Evolutionary conservation across 1,284 basidiomycete species (phyloP).

Genomic region (Tetrapyrgos nigripes): DNA sequence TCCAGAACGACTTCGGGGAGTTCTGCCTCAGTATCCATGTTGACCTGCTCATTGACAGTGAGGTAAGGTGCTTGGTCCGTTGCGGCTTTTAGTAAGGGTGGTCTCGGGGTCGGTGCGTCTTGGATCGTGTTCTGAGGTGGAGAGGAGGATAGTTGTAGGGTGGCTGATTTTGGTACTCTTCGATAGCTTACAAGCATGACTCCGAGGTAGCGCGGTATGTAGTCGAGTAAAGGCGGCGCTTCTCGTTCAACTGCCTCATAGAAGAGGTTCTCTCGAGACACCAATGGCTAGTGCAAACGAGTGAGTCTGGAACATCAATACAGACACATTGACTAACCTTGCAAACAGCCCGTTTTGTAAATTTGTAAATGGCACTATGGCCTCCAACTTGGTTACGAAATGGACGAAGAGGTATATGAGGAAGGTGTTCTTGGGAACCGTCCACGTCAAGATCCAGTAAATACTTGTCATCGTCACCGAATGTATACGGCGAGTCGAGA

Average conservation of each 20-base stretch:
- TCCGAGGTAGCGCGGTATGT: slow-evolving; percentile 96
- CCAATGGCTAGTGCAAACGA: slow-evolving; percentile 74
- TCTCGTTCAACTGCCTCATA: slow-evolving; percentile 97
- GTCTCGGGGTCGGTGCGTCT: slow-evolving; percentile 20
- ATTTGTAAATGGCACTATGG: slow-evolving; percentile 97
- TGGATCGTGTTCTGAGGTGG: slow-evolving; percentile 26
- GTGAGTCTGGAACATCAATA: slow-evolving; percentile 21
- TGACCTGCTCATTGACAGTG: not conserved
- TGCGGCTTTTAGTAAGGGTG: slow-evolving; percentile 42
- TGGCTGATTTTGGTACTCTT: slow-evolving; percentile 61
- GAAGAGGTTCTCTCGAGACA: slow-evolving; percentile 96
- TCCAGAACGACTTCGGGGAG: slow-evolving; percentile 92
- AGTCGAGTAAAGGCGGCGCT: slow-evolving; percentile 89
- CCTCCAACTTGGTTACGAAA: slow-evolving; percentile 99
- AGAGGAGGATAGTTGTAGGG: slow-evolving; percentile 30
- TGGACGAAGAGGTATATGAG: slow-evolving; percentile 94
- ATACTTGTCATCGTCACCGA: slow-evolving; percentile 38
- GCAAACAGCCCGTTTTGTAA: slow-evolving; percentile 97
- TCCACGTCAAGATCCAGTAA: slow-evolving; percentile 48
- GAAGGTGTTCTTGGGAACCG: slow-evolving; percentile 62
- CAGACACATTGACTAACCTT: slow-evolving; percentile 67
- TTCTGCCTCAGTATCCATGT: slow-evolving; percentile 65
- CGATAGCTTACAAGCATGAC: slow-evolving; percentile 98
- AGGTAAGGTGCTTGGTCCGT: slow-evolving; percentile 30
- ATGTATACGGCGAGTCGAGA: slow-evolving; percentile 16